Percentiles rank a stretch among this genome's conserved stretches.
Conservation (phyloP, 148 eudicot species). For the Heliamphora exappendiculata region DNA sequence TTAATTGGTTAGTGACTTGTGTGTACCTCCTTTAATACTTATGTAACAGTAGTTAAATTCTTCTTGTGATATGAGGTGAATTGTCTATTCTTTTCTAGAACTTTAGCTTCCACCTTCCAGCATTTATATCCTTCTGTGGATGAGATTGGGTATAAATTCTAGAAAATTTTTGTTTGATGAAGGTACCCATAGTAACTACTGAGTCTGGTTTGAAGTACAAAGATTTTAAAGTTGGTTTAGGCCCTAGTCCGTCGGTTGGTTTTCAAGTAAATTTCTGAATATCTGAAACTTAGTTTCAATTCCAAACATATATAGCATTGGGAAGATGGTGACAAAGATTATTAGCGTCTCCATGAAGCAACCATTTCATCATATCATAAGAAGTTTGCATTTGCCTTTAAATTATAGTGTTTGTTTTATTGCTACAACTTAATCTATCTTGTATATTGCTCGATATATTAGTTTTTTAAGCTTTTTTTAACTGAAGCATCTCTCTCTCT, state of each 20-base stretch:
- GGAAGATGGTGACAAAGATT: too few species aligned
- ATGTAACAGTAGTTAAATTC: background rate
- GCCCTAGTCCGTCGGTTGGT: slow-evolving; percentile 95
- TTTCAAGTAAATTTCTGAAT: slow-evolving; percentile 59
- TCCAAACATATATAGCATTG: background rate
- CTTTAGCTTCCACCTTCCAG: background rate
- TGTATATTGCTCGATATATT: too few species aligned
- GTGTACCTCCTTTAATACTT: background rate
- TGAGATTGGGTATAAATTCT: background rate
- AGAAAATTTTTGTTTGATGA: slow-evolving; percentile 14
- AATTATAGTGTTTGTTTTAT: too few species aligned
- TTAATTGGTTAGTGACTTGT: background rate
- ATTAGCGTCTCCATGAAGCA: too few species aligned
- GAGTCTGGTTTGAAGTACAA: slow-evolving; percentile 95
- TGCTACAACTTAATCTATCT: too few species aligned
- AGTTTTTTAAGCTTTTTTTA: too few species aligned
- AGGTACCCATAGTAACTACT: slow-evolving; percentile 94
- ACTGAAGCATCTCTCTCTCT: too few species aligned
- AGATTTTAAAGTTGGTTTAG: slow-evolving; percentile 80
- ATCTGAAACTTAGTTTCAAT: background rate
- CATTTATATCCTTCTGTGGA: background rate
- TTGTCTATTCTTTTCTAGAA: background rate
- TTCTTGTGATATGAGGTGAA: background rate
- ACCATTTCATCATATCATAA: too few species aligned
- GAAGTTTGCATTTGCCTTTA: too few species aligned